Base-by-base conservation (phyloP, 139 green algal species). In the Prasinococcaceae sp. region DNA sequence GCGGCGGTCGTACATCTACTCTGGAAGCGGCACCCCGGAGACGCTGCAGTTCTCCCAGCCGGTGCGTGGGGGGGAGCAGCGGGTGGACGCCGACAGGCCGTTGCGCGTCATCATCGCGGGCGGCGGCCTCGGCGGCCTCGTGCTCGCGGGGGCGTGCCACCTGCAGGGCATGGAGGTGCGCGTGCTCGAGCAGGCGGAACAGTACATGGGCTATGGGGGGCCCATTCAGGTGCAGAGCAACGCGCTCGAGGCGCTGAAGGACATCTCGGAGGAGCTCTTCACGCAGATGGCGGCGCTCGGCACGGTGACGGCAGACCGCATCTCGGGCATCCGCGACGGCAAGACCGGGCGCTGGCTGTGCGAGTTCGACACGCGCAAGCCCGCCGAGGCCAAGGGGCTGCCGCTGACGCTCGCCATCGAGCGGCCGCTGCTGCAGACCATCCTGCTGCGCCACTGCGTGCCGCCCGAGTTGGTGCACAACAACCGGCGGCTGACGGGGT, bases 71-170 rank as follows among this genome's bases (percentile, higher is more conserved):
- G n/a, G n/a, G n/a, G n/a, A n/a, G n/a, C n/a, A n/a, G n/a, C 32
- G 32, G 65, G 65, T n/a, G 8, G 33, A 40, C 17, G 30, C 48
- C 19, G 35, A 9, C 33, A n/a, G 33, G n/a, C 3, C 26, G 33
- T 32, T 42, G 39, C 35, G 36, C 19, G 78, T 92, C 2, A 48
- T 92, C 2, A 81, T 92, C 30, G 84, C 79, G 2, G 84, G 84
- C 17, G 84, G 56, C 22, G 84, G 84, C 39, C 94, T 94, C 49
- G 79, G 78, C 25, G 88, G 88, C 28, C 74, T 96, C 0, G 80
- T 93, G 6, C 65, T 92, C 14, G 88, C 88, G 5, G 67, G 88
- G 1, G 77, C 65, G 1, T 61, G 93, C 12, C 53, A 92, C 2
- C 92, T 88, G 61, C 68, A 77, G 43, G 84, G 84, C 17, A 77